Conservation (phyloP, 2,329 filamentous ascomycete genomes). For the Monosporascus sp. region DNA sequence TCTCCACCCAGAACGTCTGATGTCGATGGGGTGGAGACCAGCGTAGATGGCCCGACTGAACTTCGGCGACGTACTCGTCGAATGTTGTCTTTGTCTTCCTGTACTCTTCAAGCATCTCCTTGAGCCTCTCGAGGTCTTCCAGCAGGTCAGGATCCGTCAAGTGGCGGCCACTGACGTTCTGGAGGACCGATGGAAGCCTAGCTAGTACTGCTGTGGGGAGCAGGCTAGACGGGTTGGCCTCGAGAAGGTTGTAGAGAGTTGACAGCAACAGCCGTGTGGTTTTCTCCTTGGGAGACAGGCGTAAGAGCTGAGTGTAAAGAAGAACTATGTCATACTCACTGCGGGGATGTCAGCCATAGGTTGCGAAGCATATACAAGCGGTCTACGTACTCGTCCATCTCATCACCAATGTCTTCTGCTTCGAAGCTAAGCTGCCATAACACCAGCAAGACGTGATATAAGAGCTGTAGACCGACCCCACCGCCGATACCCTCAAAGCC, state of each 20-base stretch:
- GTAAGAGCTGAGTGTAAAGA: slow-evolving; percentile 86
- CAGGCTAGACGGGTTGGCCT: slow-evolving; percentile 61
- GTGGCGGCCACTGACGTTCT: slow-evolving; percentile 57
- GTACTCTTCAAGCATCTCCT: slow-evolving; percentile 60
- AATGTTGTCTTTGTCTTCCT: slow-evolving; percentile 70
- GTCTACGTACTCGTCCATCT: slow-evolving; percentile 73
- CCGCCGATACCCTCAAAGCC: slow-evolving; percentile 66
- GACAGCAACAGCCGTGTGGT: slow-evolving; percentile 87
- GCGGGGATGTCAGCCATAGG: slow-evolving; percentile 19
- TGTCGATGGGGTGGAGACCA: slow-evolving; percentile 92
- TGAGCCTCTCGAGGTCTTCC: slow-evolving; percentile 56
- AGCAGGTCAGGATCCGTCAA: slow-evolving; percentile 59
- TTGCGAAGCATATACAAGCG: not conserved
- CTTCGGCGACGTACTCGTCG: slow-evolving; percentile 84
- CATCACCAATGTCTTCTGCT: slow-evolving; percentile 64
- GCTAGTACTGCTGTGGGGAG: slow-evolving; percentile 84
- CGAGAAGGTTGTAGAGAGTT: slow-evolving; percentile 81
- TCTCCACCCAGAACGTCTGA: slow-evolving; percentile 85
- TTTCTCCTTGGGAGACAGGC: slow-evolving; percentile 95
- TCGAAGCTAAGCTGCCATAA: slow-evolving; percentile 98
- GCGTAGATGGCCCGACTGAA: slow-evolving; percentile 78
- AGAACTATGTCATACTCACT: slow-evolving; percentile 91
- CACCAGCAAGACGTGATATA: slow-evolving; percentile 90
- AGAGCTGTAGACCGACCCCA: slow-evolving; percentile 82
- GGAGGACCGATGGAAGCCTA: slow-evolving; percentile 64